These are phyloP conservation scores for Chalara sp. DNA, from an alignment of 2,329 filamentous ascomycete species.

Conservation along the genomic window DNA sequence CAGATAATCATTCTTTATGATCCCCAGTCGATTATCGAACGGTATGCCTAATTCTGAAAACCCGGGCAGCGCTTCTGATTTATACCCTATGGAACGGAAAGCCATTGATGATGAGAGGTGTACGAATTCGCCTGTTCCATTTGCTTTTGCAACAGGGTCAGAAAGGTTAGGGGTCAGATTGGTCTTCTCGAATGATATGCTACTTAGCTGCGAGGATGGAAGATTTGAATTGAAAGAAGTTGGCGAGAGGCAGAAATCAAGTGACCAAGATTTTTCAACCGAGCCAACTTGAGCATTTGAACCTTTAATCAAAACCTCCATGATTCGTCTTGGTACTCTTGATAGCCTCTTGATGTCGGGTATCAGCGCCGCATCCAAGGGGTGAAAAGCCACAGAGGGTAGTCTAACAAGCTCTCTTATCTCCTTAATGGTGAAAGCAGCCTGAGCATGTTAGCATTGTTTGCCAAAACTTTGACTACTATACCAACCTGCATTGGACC, in stretches of 20 bases:
- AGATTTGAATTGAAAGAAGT: conserved; percentile 45
- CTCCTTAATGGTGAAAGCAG: conserved; percentile 94
- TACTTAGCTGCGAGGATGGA: conserved; percentile 48
- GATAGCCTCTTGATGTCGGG: conserved; percentile 67
- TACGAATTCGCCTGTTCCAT: conserved; percentile 41
- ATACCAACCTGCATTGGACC: conserved; percentile 73
- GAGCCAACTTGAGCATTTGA: conserved; percentile 40
- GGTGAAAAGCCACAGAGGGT: conserved; percentile 62
- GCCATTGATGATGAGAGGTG: conserved; percentile 62
- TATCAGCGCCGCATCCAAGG: conserved; percentile 59
- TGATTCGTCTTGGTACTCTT: conserved; percentile 67
- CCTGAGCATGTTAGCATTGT: conserved; percentile 39
- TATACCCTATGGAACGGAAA: conserved; percentile 95
- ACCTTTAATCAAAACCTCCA: conserved; percentile 75
- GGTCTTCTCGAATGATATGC: conserved; percentile 61
- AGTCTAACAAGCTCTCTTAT: conserved; percentile 80
- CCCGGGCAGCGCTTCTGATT: conserved; percentile 58
- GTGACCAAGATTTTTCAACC: conserved; percentile 66
- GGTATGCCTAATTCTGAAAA: conserved; percentile 67
- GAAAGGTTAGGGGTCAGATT: conserved; percentile 47
- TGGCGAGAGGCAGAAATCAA: conserved; percentile 82
- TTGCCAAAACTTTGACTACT: neutral
- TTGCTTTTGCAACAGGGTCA: conserved; percentile 42
- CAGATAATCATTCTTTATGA: conserved; percentile 74
- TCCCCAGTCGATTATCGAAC: conserved; percentile 68